These are phyloP conservation scores for Candida piceae DNA, from an alignment of 805 yeast genomes.

Conservation along the genomic window DNA sequence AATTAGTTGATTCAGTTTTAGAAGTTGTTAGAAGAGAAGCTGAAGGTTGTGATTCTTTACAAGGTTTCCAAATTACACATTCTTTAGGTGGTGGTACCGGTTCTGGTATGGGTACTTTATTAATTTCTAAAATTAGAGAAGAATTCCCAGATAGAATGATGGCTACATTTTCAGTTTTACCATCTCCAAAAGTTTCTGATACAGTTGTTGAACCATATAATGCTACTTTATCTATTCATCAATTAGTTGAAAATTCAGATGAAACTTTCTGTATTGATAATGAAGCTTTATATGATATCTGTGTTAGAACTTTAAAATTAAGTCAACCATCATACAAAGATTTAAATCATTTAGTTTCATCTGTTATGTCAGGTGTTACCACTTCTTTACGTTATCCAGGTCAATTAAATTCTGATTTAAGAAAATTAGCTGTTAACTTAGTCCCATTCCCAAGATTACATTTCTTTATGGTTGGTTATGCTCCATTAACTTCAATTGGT, in stretches of 20 bases:
- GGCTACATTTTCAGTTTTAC: slow-evolving; percentile 92
- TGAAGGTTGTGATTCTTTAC: slow-evolving; percentile 86
- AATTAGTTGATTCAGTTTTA: slow-evolving; percentile 82
- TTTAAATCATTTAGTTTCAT: slow-evolving; percentile 75
- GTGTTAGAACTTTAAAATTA: slow-evolving; percentile 79
- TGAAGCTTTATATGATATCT: slow-evolving; percentile 87
- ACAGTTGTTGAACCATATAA: slow-evolving; percentile 95
- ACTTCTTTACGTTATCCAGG: slow-evolving; percentile 94
- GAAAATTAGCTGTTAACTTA: slow-evolving; percentile 89
- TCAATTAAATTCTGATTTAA: slow-evolving; percentile 86
- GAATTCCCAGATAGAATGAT: slow-evolving; percentile 95
- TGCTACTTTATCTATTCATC: slow-evolving; percentile 86
- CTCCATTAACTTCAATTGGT: slow-evolving; percentile 80
- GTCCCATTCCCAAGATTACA: slow-evolving; percentile 95
- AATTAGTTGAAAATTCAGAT: slow-evolving; percentile 84
- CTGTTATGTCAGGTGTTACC: slow-evolving; percentile 94
- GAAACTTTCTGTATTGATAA: slow-evolving; percentile 95
- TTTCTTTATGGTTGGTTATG: slow-evolving; percentile 93
- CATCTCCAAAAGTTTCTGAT: slow-evolving; percentile 86
- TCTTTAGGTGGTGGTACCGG: slow-evolving; percentile 93
- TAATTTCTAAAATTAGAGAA: slow-evolving; percentile 81
- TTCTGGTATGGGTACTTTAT: slow-evolving; percentile 91
- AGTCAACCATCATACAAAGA: slow-evolving; percentile 75
- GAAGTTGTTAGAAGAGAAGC: slow-evolving; percentile 92
- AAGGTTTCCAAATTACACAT: slow-evolving; percentile 89